Conservation (phyloP, 345 rosid species). For the Eucalyptus pauciflora region DNA sequence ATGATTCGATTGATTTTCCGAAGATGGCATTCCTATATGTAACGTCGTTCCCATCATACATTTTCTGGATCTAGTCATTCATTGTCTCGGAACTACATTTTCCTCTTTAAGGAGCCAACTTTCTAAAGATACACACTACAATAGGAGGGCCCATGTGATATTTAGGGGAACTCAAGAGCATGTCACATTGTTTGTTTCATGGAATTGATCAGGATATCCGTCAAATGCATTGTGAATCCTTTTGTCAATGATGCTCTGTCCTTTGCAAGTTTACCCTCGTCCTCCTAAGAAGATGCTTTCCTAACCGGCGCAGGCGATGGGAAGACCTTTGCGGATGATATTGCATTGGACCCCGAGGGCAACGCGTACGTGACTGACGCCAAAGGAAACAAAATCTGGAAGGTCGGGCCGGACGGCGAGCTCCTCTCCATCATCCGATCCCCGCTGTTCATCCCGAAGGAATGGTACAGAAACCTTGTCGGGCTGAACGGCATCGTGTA, state of each 20-base stretch:
- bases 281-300: not conserved
- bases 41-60: not conserved
- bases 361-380: conserved; percentile 73
- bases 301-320: conserved; percentile 1
- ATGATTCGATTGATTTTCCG: not conserved
- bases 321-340: conserved; percentile 74
- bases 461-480: conserved; percentile 57
- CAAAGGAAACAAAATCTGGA: conserved; percentile 57
- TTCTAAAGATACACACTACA: not conserved
- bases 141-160: not conserved
- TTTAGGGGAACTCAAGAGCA: not conserved
- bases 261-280: not conserved
- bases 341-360: conserved; percentile 61
- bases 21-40: not conserved
- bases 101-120: not conserved
- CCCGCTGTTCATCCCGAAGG: conserved; percentile 49
- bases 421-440: conserved; percentile 32
- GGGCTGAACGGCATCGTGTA: conserved; percentile 71
- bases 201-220: not conserved
- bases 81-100: not conserved
- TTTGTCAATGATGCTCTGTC: not conserved
- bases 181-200: not conserved
- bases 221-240: not conserved
- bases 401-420: conserved; percentile 52
- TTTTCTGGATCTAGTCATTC: not conserved